Evolutionary conservation across 1,139 yeast species (phyloP), one percentile per base, ranked within the genome.

Genomic region (Candida anutae): DNA sequence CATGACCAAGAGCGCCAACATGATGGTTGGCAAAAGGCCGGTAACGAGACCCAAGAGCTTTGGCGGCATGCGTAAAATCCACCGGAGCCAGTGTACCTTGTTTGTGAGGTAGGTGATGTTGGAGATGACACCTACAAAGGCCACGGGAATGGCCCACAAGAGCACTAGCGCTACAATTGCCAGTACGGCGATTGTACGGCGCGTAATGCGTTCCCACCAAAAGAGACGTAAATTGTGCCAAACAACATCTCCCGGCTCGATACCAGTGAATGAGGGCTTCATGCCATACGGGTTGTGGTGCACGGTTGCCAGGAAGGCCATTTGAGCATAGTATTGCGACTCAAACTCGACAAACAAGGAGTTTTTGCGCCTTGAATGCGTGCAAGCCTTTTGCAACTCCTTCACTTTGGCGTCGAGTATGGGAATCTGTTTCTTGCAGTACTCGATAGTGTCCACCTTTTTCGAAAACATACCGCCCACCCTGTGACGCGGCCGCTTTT

Each of bases 101-200:
- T 73, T 62, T 22, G 79, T 82, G 53, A 87, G 64, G 43, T 68
- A 70, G 38, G 80, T 75, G 43, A 90, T 71, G 57, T 88, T 88
- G 14, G 97, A 87, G 40, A 90, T 72, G 46, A 79, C 65, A 77
- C 97, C 97, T 31, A 90, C 95, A 52, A 85, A 84, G 2, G 96
- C 95, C 29, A 88, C 96, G 12, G 97, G 97, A 44, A 87, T 68
- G 34, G 95, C 73, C 97, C 97, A 90, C 51, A 87, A 80, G 31
- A 88, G 69, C 28, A 83, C 66, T 40, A 79, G 53, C 4, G 74
- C 64, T 23, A 63, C 49, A 38, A 85, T 69, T 10, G 77, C 74
- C 13, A 77, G 66, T 29, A 63, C 45, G 1, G 95, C 81, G 33
- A 69, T 70, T 16, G 72, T 48, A 25, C 61, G 55, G 58, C 90